phyloP scores from a whole-genome alignment of 2,329 filamentous ascomycete species.

The Tolypocladium pustulatum region DNA sequence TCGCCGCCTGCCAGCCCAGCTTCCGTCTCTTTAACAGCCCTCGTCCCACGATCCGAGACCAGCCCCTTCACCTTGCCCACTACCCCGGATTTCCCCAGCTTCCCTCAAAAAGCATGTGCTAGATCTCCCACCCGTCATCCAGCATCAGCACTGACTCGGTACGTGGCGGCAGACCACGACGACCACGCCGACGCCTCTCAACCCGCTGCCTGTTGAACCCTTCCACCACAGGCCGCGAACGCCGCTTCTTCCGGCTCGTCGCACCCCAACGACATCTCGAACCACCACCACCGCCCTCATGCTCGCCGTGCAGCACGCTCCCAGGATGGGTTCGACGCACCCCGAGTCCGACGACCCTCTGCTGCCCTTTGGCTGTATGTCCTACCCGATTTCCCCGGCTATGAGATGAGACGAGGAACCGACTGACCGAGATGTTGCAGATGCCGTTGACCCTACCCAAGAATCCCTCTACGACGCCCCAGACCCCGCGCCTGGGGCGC shows the following conservation, averaged over 20 bases:
- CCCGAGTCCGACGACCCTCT: conserved; percentile 36
- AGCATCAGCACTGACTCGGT: neutral
- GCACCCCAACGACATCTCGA: neutral
- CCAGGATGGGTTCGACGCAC: conserved; percentile 50
- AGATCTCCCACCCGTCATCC: neutral
- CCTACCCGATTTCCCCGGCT: conserved; percentile 3
- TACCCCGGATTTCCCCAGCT: conserved; percentile 12
- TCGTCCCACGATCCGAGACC: conserved; percentile 3
- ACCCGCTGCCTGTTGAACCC: neutral
- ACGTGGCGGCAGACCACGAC: neutral
- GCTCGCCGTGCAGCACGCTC: conserved; percentile 42
- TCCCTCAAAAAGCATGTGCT: conserved; percentile 3
- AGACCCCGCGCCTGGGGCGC: conserved; percentile 52
- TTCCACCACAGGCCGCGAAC: neutral
- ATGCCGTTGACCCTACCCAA: conserved; percentile 32
- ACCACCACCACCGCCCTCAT: conserved; percentile 30
- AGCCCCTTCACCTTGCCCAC: conserved; percentile 4
- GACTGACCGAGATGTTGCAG: conserved; percentile 18
- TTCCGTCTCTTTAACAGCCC: neutral
- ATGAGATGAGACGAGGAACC: conserved; percentile 9
- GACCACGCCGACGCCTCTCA: neutral
- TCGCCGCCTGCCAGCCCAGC: neutral
- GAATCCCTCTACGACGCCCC: conserved; percentile 43
- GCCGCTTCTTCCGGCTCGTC: neutral
- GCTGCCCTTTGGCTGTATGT: conserved; percentile 60